A percentile compares a stretch with the other conserved stretches of the same genome.
These are phyloP conservation scores for Hypoxylon sp. DNA, from an alignment of 2,329 filamentous ascomycete genomes.

Conservation along the genomic window DNA sequence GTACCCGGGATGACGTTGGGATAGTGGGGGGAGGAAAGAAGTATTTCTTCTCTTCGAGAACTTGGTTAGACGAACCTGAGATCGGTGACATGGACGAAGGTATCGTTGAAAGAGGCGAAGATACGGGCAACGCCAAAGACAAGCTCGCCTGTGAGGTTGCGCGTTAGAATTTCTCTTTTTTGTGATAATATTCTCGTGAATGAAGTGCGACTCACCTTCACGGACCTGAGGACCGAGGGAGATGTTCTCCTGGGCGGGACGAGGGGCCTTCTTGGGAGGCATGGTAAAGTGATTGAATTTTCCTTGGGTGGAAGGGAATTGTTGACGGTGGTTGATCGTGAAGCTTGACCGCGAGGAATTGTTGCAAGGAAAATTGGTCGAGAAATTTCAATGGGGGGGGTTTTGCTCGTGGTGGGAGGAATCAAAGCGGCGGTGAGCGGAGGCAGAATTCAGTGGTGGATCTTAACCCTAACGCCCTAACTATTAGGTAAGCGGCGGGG, in stretches of 20 bases:
- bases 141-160: slow-evolving; percentile 75
- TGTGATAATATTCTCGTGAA: neutral
- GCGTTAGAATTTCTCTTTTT: slow-evolving; percentile 30
- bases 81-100: slow-evolving; percentile 99
- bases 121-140: slow-evolving; percentile 98
- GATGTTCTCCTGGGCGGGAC: slow-evolving; percentile 95
- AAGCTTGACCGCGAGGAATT: slow-evolving; percentile 31
- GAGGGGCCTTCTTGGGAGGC: slow-evolving; percentile 90
- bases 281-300: slow-evolving; percentile 71
- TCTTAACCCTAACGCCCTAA: slow-evolving; percentile 38
- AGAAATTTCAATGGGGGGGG: slow-evolving; percentile 16
- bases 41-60: slow-evolving; percentile 35
- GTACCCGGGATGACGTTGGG: slow-evolving; percentile 7
- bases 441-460: slow-evolving; percentile 37
- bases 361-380: slow-evolving; percentile 31
- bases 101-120: slow-evolving; percentile 94
- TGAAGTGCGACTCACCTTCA: slow-evolving; percentile 72
- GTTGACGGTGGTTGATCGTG: slow-evolving; percentile 40
- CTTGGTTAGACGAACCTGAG: slow-evolving; percentile 72
- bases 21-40: neutral
- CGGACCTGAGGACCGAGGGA: slow-evolving; percentile 95
- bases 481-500: no score
- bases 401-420: slow-evolving; percentile 27
- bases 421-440: slow-evolving; percentile 35
- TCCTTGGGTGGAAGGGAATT: slow-evolving; percentile 40